phyloP scores from a whole-genome alignment of 495 filamentous ascomycete genomes.

The Ascodesmis nigricans region DNA sequence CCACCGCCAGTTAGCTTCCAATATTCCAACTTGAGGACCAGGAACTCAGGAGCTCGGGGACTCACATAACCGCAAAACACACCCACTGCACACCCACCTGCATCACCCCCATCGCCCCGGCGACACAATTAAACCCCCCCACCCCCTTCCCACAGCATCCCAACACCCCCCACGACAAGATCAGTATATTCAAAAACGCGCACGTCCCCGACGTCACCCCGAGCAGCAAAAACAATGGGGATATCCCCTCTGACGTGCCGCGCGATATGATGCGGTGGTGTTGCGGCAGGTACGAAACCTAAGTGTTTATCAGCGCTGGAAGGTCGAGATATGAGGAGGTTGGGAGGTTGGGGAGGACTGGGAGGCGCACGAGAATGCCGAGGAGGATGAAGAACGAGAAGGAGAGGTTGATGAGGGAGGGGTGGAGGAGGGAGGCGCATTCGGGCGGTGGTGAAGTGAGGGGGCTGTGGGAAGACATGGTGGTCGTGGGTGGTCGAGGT shows the following conservation, averaged over 20 bases:
- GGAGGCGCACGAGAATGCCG: slow-evolving; percentile 45
- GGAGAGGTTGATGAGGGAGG: slow-evolving; percentile 18
- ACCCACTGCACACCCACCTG: slow-evolving; percentile 82
- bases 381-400: slow-evolving; percentile 43
- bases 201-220: slow-evolving; percentile 73
- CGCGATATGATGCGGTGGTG: slow-evolving; percentile 74
- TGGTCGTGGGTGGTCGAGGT: too few relatives aligned
- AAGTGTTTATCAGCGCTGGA: slow-evolving; percentile 1
- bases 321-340: background rate
- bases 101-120: slow-evolving; percentile 62
- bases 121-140: slow-evolving; percentile 59
- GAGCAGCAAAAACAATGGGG: slow-evolving; percentile 78
- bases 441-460: slow-evolving; percentile 1
- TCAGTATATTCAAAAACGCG: slow-evolving; percentile 74
- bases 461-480: too few relatives aligned
- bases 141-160: slow-evolving; percentile 56
- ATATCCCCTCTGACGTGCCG: slow-evolving; percentile 83
- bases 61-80: slow-evolving; percentile 77
- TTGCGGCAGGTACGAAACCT: slow-evolving; percentile 70
- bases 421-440: slow-evolving; percentile 15
- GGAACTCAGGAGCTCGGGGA: slow-evolving; percentile 4
- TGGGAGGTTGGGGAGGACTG: background rate
- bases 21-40: background rate
- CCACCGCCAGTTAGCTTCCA: slow-evolving; percentile 3
- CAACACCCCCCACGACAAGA: slow-evolving; percentile 57